phyloP scores from a whole-genome alignment of 768 basidiomycete species.

The Lentinula guzmanii region DNA sequence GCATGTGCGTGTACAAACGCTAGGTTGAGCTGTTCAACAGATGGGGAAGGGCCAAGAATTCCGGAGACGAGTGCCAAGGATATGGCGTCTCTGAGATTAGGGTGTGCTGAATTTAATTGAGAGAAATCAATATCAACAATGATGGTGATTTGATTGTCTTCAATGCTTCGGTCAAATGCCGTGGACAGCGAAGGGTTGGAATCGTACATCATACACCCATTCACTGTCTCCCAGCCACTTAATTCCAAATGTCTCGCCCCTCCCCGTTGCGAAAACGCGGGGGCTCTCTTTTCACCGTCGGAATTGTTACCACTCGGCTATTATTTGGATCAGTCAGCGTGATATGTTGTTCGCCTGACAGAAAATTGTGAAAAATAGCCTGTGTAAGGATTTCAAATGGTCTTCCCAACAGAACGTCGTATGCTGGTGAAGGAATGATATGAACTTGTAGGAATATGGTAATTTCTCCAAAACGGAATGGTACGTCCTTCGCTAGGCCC shows the following conservation, averaged over 20 bases:
- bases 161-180: slow-evolving; percentile 2
- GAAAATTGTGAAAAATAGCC: not conserved
- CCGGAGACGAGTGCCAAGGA: not conserved
- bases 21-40: not conserved
- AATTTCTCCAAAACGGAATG: not conserved
- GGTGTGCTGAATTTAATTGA: not conserved
- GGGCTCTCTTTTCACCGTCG: not conserved
- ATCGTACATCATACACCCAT: not conserved
- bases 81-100: not conserved
- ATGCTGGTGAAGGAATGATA: too few species aligned
- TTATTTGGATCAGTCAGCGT: not conserved
- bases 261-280: not conserved
- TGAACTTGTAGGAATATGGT: slow-evolving; percentile 9
- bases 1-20: not conserved
- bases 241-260: not conserved
- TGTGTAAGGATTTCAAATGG: slow-evolving; percentile 8
- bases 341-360: not conserved
- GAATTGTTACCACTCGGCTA: not conserved
- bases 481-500: slow-evolving; percentile 10
- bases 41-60: not conserved
- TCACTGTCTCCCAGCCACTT: not conserved
- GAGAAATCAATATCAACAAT: not conserved
- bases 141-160: slow-evolving; percentile 6
- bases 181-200: not conserved
- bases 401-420: too few species aligned